A percentile compares a stretch with the other conserved stretches of the same genome.
Evolutionary conservation across 176 grass and related monocot species (phyloP).

Genomic region (Avena eriantha): DNA sequence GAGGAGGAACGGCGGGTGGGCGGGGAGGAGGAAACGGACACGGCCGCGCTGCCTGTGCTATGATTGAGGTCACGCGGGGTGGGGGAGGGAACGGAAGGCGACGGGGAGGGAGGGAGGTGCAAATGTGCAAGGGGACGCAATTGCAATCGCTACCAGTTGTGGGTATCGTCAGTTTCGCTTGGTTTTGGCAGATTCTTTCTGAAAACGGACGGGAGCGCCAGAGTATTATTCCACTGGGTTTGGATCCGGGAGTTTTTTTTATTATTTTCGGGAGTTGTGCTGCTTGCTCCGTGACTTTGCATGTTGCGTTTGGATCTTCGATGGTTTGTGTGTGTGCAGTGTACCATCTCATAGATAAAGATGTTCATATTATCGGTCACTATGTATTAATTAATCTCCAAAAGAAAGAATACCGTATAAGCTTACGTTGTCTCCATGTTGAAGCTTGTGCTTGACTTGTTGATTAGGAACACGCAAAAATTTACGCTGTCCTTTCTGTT

Average conservation of each 20-base stretch:
- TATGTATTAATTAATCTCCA: neutral
- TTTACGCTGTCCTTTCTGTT: neutral
- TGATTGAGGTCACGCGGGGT: conserved; percentile 53
- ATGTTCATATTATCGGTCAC: neutral
- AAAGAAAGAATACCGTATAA: neutral
- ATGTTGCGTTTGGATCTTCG: neutral
- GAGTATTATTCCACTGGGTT: neutral
- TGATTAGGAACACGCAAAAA: neutral
- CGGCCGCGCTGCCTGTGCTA: conserved; percentile 43
- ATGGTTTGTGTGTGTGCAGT: neutral
- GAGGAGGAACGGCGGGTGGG: conserved; percentile 26
- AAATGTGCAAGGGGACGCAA: conserved; percentile 32
- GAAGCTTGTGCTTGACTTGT: neutral
- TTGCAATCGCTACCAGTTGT: neutral
- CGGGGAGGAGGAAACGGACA: conserved; percentile 44
- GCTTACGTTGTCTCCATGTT: neutral
- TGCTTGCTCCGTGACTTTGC: neutral
- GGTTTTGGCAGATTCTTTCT: neutral
- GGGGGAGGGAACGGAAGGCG: conserved; percentile 38
- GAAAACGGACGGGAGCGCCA: neutral
- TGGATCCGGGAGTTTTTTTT: too few species aligned
- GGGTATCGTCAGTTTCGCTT: conserved; percentile 27
- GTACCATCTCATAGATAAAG: neutral
- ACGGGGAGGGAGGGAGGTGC: neutral
- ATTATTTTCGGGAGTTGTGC: neutral